Percentiles rank a stretch among this genome's conserved stretches.
phyloP scores from a whole-genome alignment of 306 rosid species.

The Rosa rugosa region DNA sequence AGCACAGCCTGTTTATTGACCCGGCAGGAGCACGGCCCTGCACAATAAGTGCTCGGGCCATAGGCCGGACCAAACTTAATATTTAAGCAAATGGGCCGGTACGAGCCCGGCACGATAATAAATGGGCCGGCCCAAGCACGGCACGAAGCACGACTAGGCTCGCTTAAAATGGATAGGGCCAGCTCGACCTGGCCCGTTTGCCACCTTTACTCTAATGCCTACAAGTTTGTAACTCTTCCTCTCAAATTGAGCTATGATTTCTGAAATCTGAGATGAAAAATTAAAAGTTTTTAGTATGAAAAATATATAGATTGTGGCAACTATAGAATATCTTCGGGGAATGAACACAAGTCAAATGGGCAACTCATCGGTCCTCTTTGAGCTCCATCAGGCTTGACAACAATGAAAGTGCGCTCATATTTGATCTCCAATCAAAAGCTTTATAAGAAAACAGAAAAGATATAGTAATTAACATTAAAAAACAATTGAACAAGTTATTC shows the following conservation, averaged over 20 bases:
- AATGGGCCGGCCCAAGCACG: too few relatives aligned
- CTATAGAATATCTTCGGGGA: neutral
- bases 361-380: conserved; percentile 83
- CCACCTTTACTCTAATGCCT: conserved; percentile 55
- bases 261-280: conserved; percentile 57
- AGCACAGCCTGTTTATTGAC: too few relatives aligned
- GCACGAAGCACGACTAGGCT: too few relatives aligned
- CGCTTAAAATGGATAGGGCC: too few relatives aligned
- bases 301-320: neutral
- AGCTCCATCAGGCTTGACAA: conserved; percentile 92
- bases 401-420: conserved; percentile 85
- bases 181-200: too few relatives aligned
- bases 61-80: too few relatives aligned
- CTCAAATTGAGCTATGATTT: conserved; percentile 88
- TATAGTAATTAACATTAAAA: conserved; percentile 7
- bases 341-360: neutral
- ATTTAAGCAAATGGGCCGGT: too few relatives aligned
- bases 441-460: conserved; percentile 11
- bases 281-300: conserved; percentile 7
- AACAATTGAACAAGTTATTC: neutral
- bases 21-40: too few relatives aligned
- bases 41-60: too few relatives aligned
- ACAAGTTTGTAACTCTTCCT: conserved; percentile 85
- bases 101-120: too few relatives aligned
- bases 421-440: conserved; percentile 36